Evolutionary conservation across 805 yeast species (phyloP).

Genomic region (Torulaspora maleeae): DNA sequence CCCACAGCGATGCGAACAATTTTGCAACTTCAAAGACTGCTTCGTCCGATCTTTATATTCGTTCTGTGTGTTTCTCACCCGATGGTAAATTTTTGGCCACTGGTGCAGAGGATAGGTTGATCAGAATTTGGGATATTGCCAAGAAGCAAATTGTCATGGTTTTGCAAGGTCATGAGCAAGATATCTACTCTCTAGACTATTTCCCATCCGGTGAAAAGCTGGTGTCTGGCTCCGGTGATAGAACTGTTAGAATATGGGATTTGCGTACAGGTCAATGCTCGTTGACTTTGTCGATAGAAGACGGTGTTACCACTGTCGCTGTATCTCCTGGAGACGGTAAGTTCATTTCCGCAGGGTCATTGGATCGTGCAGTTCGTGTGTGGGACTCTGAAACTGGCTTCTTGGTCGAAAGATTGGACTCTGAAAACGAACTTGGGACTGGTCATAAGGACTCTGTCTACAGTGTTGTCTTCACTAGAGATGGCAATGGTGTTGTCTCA

Average conservation of each 20-base stretch:
- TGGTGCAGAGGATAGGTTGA: conserved; percentile 85
- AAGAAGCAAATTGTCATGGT: conserved; percentile 80
- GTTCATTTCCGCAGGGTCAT: conserved; percentile 91
- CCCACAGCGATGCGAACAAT: conserved; percentile 31
- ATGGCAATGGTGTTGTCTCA: conserved; percentile 86
- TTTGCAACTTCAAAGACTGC: conserved; percentile 54
- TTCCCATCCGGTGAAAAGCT: conserved; percentile 91
- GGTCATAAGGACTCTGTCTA: conserved; percentile 97
- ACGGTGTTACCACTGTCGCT: conserved; percentile 97
- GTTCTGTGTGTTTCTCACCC: conserved; percentile 95
- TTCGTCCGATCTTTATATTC: conserved; percentile 73
- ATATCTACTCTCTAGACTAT: conserved; percentile 90
- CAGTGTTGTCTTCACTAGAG: conserved; percentile 87
- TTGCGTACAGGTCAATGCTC: conserved; percentile 82
- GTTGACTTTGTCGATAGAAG: conserved; percentile 84
- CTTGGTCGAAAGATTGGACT: conserved; percentile 85
- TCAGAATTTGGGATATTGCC: conserved; percentile 93
- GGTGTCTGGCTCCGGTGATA: conserved; percentile 94
- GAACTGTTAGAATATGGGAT: conserved; percentile 96
- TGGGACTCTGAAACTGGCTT: conserved; percentile 95
- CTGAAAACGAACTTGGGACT: conserved; percentile 80
- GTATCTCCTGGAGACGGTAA: conserved; percentile 87
- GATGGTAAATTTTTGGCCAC: conserved; percentile 91
- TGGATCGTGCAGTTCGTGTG: conserved; percentile 91
- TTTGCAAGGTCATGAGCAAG: conserved; percentile 94